Base-by-base conservation (phyloP, 2,329 filamentous ascomycete species). In the Calonectria honghensis region DNA sequence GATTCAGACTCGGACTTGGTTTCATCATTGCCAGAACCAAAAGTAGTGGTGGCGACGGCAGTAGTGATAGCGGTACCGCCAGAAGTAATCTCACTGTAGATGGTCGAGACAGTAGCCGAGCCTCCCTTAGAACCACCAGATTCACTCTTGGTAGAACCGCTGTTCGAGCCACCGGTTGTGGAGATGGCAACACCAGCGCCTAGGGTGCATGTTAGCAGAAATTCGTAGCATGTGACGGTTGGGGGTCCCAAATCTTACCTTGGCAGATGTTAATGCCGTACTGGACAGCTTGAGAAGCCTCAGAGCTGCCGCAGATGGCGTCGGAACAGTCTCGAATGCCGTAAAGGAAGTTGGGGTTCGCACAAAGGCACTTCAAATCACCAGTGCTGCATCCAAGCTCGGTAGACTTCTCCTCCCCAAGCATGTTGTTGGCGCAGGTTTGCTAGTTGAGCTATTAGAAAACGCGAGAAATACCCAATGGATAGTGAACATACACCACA, bases 281-380 rank as follows among this genome's bases (percentile, higher is more conserved):
- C 35, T 79, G 70, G 51, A 90, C 80, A 71, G 84, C 85, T 52
- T 82, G 75, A 41, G 81, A 78, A 64, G 86, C 86, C 63, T 85
- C 81, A 20, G 82, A 77, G 18, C 78, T 72, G 73, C 77, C 71
- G 84, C 89, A 90, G 57, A 84, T 82, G 82, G 87, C 82, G 75
- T 79, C 76, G 24, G 88, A 86, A 84, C 89, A 91, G 85, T 91
- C 89, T 73, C 86, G 88, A 73, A 90, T 82, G 68, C 89, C 89
- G 76, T 86, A 89, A 72, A 83, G 78, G 82, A 89, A 90, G 84
- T 89, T 79, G 57, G 75, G 51, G 76, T 88, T 87, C 72, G 80
- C 78, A 85, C 89, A 91, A 18, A 90, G 85, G 82, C 89, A 90
- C 64, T 79, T 78, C 52, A 85, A 45, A 74, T 89, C 88, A 51